Evolutionary conservation across 805 yeast genomes (phyloP), one percentile per base, ranked within the genome.

Genomic region (Zygoascus flipseniorum): DNA sequence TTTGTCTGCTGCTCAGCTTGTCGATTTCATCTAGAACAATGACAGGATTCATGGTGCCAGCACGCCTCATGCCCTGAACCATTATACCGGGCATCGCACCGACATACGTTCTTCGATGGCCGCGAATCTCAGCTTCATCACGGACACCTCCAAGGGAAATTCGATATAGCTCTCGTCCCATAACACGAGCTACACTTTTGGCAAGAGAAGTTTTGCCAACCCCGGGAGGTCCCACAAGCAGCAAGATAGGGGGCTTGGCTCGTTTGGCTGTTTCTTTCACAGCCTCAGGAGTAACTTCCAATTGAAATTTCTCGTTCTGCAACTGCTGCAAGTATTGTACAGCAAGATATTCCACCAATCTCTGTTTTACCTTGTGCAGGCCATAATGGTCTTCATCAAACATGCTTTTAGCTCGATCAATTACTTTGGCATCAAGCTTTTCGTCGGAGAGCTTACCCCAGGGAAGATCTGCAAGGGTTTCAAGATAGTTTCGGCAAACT

Each of bases 201-300:
- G 96, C 96, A 53, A 89, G 72, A 1, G 93, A 84, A 0, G 97
- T 89, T 66, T 89, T 89, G 31, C 97, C 97, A 13, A 88, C 93
- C 39, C 97, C 97, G 0, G 96, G 97, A 10, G 96, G 96, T 0
- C 96, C 97, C 5, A 87, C 88, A 54, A 89, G 75, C 67, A 89
- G 73, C 43, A 89, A 68, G 45, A 89, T 88, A 6, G 96, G 96
- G 0, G 95, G 79, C 62, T 72, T 60, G 28, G 53, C 55, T 42
- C 16, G 13, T n/a, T 35, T 3, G 16, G 16, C 16, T 5, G 39
- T 35, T n/a, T 35, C 16, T 23, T 23, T 23, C 28, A 6, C 28
- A 37, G 4, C 8, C 42, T 37, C 42, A 23, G 28, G 28, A 5
- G 42, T 14, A 14, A 49, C 43, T 19, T 50, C 42, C 18, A 8